Base-by-base conservation (phyloP, 345 rosid genomes). In the Geranium brycei region DNA sequence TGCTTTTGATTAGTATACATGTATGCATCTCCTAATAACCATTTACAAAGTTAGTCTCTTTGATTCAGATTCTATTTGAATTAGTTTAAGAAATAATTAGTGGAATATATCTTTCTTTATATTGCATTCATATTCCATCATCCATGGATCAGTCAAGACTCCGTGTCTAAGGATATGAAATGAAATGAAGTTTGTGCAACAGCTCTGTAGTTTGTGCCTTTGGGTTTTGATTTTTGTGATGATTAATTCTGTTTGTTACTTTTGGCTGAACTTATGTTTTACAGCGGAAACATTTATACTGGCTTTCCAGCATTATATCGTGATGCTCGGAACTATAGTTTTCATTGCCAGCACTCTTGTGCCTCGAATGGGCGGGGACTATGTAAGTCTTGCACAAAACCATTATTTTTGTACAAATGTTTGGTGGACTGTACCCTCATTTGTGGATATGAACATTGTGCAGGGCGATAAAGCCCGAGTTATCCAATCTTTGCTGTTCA, bases 281-380 rank as follows among this genome's bases (percentile, higher is more conserved):
- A 67, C 96, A 91, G 99, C 79, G 70, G 84, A 86, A 79, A 75
- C 87, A 5, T 64, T 74, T 70, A 65, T 91, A 15, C 68, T 93
- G 64, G 99, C 95, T 70, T 93, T 93, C 76, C 91, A 93, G 65
- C 99, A 91, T 82, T 91, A 88, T 73, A 80, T 91, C n/a, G 95
- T 93, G 74, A 77, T 82, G 88, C 95, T 93, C 17, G 97, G 99
- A 69, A 87, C 96, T 66, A 74, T 82, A 17, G 95, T 93, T n/a
- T 70, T 88, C 56, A 76, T 91, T 66, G 81, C 89, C 71, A 82
- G 67, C 73, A 69, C 58, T 62, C 83, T 93, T 40, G 99, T 93
- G 71, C 81, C 88, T 32, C 78, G 1, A 62, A 90, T 90, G 99
- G 97, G 99, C 62, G 99, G 99, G 57, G 67, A 66, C 73, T 31